Evolutionary conservation across 176 grass and related monocot genomes (phyloP), one percentile per base, ranked within the genome.

Genomic region (Avena eriantha): DNA sequence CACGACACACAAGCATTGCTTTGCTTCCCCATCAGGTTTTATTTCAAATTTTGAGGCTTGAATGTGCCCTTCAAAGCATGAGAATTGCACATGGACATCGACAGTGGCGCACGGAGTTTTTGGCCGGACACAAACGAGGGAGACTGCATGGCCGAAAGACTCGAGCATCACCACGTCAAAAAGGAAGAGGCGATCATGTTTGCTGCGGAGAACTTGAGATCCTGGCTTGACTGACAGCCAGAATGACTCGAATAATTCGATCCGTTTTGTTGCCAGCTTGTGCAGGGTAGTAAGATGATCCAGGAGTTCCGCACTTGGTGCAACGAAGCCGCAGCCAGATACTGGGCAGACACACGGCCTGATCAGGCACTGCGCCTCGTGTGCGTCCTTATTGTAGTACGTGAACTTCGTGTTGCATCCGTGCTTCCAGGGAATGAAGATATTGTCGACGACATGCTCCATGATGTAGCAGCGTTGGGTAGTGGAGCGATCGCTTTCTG

Each of bases 1-100:
- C 70, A 87, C 46, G 33, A 87, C 5, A 48, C 78, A 87, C 57
- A 82, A 87, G 47, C 19, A 76, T 8, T 82, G 58, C 33, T 54
- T 46, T 34, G 79, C 70, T 71, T 56, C 34, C 17, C 57, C 79
- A 31, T 76, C 79, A 4, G 23, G 36, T 54, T 49, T 31, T 31
- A 82, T 22, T 23, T 66, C 79, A 34, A 76, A 7, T 7, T 16
- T 81, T 0, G 86, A 82, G 2, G 36, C 39, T 70, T 76, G 85
- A 47, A 21, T 16, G 4, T 75, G 78, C 6, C 56, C 54, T 3
- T 43, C 8, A 43, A 73, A 86, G 54, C 65, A 63, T 10, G 85
- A 87, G 85, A 87, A 81, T 19, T 19, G 4, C 26, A 81, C 13
- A 0, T 5, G 50, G 67, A 68, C 78, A 10, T 64, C 26, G 3